Conservation (phyloP, 1,284 basidiomycete genomes). For the Exobasidium cylindrosporum region DNA sequence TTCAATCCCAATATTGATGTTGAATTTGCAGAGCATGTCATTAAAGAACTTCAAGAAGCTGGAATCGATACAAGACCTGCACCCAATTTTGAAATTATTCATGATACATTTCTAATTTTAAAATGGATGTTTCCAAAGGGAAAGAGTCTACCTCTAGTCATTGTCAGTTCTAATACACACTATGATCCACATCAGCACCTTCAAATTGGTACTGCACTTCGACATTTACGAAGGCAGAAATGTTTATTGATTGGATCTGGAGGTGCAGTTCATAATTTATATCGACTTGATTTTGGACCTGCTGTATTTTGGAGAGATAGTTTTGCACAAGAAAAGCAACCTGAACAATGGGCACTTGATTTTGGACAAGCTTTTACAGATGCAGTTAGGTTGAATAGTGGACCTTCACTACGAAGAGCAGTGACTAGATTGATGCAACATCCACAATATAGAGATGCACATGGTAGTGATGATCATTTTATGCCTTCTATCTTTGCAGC, state of each 20-base stretch:
- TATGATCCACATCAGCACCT: constrained; percentile 36
- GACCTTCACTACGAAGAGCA: constrained; percentile 28
- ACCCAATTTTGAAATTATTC: constrained; percentile 39
- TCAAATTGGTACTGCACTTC: constrained; percentile 35
- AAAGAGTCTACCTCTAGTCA: constrained; percentile 28
- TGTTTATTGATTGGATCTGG: constrained; percentile 40
- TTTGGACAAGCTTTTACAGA: constrained; percentile 35
- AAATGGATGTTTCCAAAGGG: constrained; percentile 47
- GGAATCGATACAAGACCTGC: constrained; percentile 35
- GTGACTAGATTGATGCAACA: constrained; percentile 39
- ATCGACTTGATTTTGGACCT: constrained; percentile 38
- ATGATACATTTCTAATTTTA: constrained; percentile 43
- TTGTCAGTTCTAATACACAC: constrained; percentile 30
- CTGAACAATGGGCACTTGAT: constrained; percentile 45
- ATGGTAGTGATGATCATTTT: constrained; percentile 46
- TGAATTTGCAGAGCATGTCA: constrained; percentile 26
- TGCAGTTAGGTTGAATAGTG: constrained; percentile 33
- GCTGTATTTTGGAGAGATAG: constrained; percentile 33
- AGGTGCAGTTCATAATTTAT: constrained; percentile 47
- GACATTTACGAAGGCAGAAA: constrained; percentile 30
- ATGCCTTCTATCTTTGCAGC: constrained; percentile 34
- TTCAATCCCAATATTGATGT: constrained; percentile 30
- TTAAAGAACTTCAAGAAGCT: constrained; percentile 17
- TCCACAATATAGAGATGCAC: constrained; percentile 42
- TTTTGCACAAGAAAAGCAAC: constrained; percentile 34